Base-by-base conservation (phyloP, 2,329 filamentous ascomycete species). In the Bipolaris victoriae region DNA sequence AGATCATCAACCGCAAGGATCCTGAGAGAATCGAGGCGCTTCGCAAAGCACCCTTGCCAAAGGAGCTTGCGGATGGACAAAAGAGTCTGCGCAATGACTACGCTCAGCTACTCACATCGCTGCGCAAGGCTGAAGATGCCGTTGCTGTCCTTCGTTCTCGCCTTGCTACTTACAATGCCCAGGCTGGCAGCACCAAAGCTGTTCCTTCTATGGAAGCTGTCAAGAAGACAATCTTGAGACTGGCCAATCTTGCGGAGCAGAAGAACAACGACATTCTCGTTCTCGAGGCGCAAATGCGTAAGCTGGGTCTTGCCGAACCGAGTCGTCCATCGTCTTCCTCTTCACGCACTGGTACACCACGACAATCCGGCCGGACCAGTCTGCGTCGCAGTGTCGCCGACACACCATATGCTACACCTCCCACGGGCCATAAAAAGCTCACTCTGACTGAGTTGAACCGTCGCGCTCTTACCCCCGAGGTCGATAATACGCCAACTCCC, bases 241-340 rank as follows among this genome's bases (percentile, higher is more conserved):
- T 99, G 90, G 97, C 93, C 33, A 85, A 82, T 58, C 94, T 97
- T 89, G 90, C 90, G 0, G 91, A 98, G 81, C 91, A 92, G 78
- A 90, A 91, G 73, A 95, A 90, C 71, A 91, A 89, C 56, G 94
- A 98, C 68, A 88, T 99, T 50, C 92, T 97, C 73, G 86, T 97
- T 6, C 83, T 98, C 31, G 95, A 98, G 78, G 86, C 88, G 46
- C 91, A 97, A 73, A 86, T 99, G 79, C 88, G 90, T 57, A 91
- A 88, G 72, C 77, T 96, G 20, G 75, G 77, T 2, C 57, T 75
- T 16, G 40, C 58, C 29, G 67, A 67, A 15, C 43, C 54, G 24
- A 66, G 55, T 46, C 67, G 69, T 3, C 68, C 69, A 1, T 65
- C 64, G 5, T 69, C 68, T 5, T 68, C 68, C 3, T 63, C 70